Conservation (phyloP, 371 early-diverging fungal species). For the Rhizopus microsporus region DNA sequence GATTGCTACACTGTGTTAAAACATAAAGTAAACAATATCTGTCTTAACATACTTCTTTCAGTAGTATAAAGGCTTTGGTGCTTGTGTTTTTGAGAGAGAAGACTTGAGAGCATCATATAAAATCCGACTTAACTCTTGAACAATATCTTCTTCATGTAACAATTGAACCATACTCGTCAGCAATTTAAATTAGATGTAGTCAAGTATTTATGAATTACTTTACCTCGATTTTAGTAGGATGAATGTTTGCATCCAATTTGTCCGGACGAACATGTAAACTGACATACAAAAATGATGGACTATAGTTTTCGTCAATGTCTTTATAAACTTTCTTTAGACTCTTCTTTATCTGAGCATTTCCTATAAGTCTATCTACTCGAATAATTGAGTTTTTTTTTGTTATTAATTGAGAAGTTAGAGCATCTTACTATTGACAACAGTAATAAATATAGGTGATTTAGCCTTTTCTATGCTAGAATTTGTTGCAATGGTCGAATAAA, state of each 20-base stretch:
- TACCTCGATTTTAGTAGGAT: slow-evolving; percentile 94
- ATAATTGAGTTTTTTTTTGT: neutral
- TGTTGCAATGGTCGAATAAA: slow-evolving; percentile 48
- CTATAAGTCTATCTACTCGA: slow-evolving; percentile 76
- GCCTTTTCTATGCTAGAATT: slow-evolving; percentile 29
- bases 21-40: neutral
- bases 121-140: slow-evolving; percentile 30
- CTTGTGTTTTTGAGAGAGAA: neutral
- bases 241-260: slow-evolving; percentile 97
- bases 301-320: slow-evolving; percentile 68
- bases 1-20: neutral
- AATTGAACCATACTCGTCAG: slow-evolving; percentile 65
- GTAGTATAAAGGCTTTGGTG: neutral
- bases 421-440: slow-evolving; percentile 86
- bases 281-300: slow-evolving; percentile 85
- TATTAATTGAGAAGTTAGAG: neutral
- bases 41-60: slow-evolving; percentile 4
- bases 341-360: slow-evolving; percentile 69
- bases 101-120: neutral
- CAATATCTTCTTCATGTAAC: slow-evolving; percentile 76
- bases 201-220: neutral
- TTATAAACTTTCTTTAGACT: slow-evolving; percentile 71
- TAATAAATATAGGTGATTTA: slow-evolving; percentile 55
- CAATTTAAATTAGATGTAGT: too few relatives aligned
- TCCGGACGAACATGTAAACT: slow-evolving; percentile 71